Percentiles rank a stretch among this genome's conserved stretches.
Conservation (phyloP, 176 grass and related monocot genomes). For the Triticum dicoccoides region DNA sequence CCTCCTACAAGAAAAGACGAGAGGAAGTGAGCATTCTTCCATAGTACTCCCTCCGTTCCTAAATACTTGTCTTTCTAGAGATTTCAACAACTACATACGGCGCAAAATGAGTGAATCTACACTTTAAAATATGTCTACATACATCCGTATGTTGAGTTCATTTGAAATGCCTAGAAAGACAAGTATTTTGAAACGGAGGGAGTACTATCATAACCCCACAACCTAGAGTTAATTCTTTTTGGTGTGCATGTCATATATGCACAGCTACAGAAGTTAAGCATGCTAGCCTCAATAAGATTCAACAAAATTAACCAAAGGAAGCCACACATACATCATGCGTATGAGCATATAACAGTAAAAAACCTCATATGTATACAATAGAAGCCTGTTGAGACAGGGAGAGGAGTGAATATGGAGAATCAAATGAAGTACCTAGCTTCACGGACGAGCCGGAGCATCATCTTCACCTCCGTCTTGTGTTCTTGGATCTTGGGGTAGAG, state of each 20-base stretch:
- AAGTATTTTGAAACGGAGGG: too few relatives aligned
- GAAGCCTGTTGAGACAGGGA: neutral
- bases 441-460: conserved; percentile 27
- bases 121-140: too few relatives aligned
- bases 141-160: too few relatives aligned
- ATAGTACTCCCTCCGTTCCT: too few relatives aligned
- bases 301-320: neutral
- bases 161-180: too few relatives aligned
- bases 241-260: neutral
- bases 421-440: conserved; percentile 14
- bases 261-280: too few relatives aligned
- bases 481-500: neutral
- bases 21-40: neutral
- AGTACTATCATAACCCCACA: neutral
- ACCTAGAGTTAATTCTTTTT: neutral
- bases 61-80: too few relatives aligned
- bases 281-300: neutral
- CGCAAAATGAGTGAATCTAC: too few relatives aligned
- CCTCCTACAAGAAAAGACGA: conserved; percentile 1
- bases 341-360: neutral
- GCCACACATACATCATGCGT: neutral
- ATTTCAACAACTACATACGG: too few relatives aligned
- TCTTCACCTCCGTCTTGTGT: neutral
- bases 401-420: neutral
- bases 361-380: neutral